Percentiles rank a stretch among this genome's conserved stretches.
Evolutionary conservation across 2,329 filamentous ascomycete species (phyloP).

Genomic region (Rosellinia necatrix): DNA sequence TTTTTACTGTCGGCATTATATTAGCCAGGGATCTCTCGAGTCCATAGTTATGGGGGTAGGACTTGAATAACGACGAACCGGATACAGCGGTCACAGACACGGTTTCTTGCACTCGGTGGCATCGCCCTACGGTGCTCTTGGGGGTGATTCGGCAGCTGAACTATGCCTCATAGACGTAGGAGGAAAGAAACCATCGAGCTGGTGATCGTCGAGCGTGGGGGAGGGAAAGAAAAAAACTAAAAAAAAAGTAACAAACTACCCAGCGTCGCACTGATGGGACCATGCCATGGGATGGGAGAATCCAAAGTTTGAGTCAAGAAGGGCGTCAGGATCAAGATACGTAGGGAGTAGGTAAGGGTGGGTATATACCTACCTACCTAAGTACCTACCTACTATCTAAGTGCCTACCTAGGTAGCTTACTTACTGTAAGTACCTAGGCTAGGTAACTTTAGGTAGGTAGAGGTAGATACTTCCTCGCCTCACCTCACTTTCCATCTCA

Average conservation of each 20-base stretch:
- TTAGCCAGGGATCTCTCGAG: slow-evolving; percentile 14
- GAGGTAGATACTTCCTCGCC: too few species aligned
- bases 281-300: too few species aligned
- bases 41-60: not conserved
- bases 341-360: too few species aligned
- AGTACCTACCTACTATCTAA: too few species aligned
- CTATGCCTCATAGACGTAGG: not conserved
- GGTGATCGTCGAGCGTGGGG: not conserved
- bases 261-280: not conserved
- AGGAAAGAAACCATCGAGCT: slow-evolving; percentile 10
- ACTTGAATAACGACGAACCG: slow-evolving; percentile 25
- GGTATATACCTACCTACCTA: too few species aligned
- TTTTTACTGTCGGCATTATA: slow-evolving; percentile 29
- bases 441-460: too few species aligned
- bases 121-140: slow-evolving; percentile 3
- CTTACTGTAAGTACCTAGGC: too few species aligned
- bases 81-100: slow-evolving; percentile 39
- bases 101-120: slow-evolving; percentile 23
- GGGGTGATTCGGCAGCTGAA: not conserved
- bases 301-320: too few species aligned
- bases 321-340: too few species aligned
- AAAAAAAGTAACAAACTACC: not conserved
- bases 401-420: too few species aligned
- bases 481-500: too few species aligned
- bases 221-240: too few species aligned